phyloP scores from a whole-genome alignment of 2,329 filamentous ascomycete species.

The Trichoderma aggressivum region DNA sequence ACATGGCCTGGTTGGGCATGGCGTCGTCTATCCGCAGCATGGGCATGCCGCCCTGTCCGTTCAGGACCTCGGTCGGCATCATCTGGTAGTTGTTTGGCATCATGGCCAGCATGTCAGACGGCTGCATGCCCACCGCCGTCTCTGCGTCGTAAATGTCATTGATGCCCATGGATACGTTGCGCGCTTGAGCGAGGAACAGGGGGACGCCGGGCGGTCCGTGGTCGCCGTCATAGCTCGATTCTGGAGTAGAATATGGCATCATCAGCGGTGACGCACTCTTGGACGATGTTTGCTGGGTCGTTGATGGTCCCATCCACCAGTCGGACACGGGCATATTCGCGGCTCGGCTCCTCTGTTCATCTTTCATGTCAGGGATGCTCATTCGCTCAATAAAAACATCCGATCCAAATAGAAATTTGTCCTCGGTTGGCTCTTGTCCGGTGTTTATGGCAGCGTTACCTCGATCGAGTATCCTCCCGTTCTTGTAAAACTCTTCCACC shows the following conservation, averaged over 20 bases:
- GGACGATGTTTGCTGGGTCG: conserved; percentile 11
- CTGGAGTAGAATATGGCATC: conserved; percentile 12
- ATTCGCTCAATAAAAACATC: conserved; percentile 10
- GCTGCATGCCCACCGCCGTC: conserved; percentile 23
- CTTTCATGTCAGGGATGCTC: conserved; percentile 20
- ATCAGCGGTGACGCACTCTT: conserved; percentile 6
- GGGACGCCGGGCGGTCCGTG: conserved; percentile 28
- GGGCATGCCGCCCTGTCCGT: conserved; percentile 16
- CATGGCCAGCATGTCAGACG: conserved; percentile 22
- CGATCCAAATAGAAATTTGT: conserved; percentile 5
- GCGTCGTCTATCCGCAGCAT: conserved; percentile 21
- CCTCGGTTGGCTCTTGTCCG: conserved; percentile 19
- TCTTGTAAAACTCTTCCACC: conserved; percentile 33
- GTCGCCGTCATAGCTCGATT: conserved; percentile 22
- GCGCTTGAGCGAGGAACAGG: conserved; percentile 28
- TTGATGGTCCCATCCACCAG: conserved; percentile 19
- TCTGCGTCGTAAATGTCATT: conserved; percentile 25
- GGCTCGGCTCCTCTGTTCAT: conserved; percentile 21
- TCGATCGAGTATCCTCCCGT: conserved; percentile 29
- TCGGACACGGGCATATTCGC: conserved; percentile 25
- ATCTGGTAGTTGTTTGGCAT: conserved; percentile 20
- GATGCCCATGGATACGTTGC: conserved; percentile 22
- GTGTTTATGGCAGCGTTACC: conserved; percentile 17
- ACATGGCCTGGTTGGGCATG: conserved; percentile 21
- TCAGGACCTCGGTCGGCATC: conserved; percentile 4